These are phyloP conservation scores for Plasmodium malariae DNA, from an alignment of 169 alveolate species.

Conservation along the genomic window DNA sequence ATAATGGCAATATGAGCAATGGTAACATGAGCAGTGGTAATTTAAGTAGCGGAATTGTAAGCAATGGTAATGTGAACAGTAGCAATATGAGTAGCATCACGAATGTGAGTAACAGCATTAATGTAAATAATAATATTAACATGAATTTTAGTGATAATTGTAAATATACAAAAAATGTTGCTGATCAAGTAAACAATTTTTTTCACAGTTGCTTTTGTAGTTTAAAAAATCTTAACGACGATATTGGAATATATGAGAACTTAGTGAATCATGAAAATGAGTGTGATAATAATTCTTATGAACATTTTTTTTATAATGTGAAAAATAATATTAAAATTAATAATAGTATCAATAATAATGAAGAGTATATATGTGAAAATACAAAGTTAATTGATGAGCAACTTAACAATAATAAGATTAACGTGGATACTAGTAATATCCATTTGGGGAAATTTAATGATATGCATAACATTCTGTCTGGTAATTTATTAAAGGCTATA, in stretches of 20 bases:
- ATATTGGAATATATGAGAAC: not conserved
- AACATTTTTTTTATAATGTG: not conserved
- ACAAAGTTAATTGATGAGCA: constrained; percentile 1
- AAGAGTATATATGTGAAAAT: not conserved
- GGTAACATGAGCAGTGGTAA: too few species aligned
- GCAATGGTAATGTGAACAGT: too few species aligned
- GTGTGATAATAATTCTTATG: not conserved
- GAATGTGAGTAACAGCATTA: too few species aligned
- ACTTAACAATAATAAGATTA: not conserved
- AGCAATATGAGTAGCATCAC: too few species aligned
- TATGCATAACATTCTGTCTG: not conserved
- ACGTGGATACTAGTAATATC: not conserved
- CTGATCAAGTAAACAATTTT: constrained; percentile 43
- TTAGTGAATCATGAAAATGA: not conserved
- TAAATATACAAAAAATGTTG: not conserved
- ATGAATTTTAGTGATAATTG: constrained; percentile 1
- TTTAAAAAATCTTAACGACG: constrained; percentile 16
- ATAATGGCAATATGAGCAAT: too few species aligned
- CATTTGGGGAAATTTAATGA: not conserved
- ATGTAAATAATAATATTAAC: not conserved
- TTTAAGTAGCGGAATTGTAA: too few species aligned
- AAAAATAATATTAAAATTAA: not conserved
- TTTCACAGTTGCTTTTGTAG: constrained; percentile 30
- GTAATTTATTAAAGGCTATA: constrained; percentile 10
- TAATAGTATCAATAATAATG: not conserved